These are phyloP conservation scores for Marasmius fiardii DNA, from an alignment of 1,284 basidiomycete genomes.

Conservation along the genomic window DNA sequence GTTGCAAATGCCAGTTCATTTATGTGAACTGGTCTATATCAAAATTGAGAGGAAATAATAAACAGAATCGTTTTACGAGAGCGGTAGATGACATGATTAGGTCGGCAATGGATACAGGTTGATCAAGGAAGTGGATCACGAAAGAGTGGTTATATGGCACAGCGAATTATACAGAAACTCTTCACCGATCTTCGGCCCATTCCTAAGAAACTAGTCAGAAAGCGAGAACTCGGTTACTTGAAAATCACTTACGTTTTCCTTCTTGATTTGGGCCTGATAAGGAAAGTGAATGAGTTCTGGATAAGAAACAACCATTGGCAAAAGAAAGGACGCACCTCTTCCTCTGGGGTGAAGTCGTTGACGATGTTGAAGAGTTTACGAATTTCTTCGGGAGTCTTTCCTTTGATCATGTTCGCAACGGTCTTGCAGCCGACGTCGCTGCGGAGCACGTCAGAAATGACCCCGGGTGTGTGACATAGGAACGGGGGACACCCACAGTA, in stretches of 20 bases:
- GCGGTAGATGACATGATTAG: neutral
- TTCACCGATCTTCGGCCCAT: conserved; percentile 87
- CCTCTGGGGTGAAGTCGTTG: conserved; percentile 98
- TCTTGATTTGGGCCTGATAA: conserved; percentile 92
- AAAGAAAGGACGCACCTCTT: conserved; percentile 65
- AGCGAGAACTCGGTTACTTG: conserved; percentile 13
- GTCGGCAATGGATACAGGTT: neutral
- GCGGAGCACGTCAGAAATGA: conserved; percentile 8
- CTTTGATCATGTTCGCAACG: conserved; percentile 99
- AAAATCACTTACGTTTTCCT: conserved; percentile 83
- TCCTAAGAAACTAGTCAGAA: conserved; percentile 44
- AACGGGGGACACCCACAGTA: conserved; percentile 66
- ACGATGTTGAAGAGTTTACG: conserved; percentile 97
- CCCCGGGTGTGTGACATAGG: conserved; percentile 1
- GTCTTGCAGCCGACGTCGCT: conserved; percentile 99
- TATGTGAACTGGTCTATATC: too few species aligned
- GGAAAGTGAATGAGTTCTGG: conserved; percentile 10
- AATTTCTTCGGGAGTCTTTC: conserved; percentile 95
- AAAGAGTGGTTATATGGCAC: conserved; percentile 4
- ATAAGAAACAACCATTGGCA: conserved; percentile 10
- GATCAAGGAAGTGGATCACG: neutral
- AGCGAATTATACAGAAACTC: neutral
- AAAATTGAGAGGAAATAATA: too few species aligned
- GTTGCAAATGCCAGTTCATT: too few species aligned
- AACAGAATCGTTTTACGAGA: neutral